These are phyloP conservation scores for Trichosporon asahii DNA, from an alignment of 1,284 basidiomycete genomes.

Conservation along the genomic window DNA sequence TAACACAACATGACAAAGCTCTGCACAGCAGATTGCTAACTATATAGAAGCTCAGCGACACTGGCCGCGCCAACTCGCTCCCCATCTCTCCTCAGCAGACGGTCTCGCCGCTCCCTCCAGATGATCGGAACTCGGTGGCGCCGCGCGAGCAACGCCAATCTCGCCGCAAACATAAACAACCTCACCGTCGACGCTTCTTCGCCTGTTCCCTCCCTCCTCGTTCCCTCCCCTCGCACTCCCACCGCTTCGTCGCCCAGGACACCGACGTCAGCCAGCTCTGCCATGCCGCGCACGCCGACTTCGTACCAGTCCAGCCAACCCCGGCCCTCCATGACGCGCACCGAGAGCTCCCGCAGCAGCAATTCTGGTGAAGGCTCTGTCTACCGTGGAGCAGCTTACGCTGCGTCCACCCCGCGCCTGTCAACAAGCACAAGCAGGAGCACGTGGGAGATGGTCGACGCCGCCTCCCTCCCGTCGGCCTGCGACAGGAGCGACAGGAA, in stretches of 20 bases:
- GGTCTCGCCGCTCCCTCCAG: not conserved
- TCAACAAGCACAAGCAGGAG: not conserved
- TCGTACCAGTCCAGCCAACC: not conserved
- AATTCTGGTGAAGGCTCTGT: not conserved
- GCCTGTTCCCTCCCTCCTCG: not conserved
- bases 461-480: not conserved
- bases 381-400: not conserved
- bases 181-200: not conserved
- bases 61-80: not conserved
- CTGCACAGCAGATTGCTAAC: not conserved
- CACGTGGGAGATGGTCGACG: not conserved
- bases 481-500: not conserved
- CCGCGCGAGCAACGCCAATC: constrained; percentile 1
- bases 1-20: not conserved
- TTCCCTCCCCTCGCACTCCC: not conserved
- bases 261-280: not conserved
- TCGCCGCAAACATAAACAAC: not conserved
- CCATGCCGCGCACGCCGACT: not conserved
- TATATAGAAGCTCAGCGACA: not conserved
- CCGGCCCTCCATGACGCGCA: not conserved
- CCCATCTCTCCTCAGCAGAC: not conserved
- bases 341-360: not conserved
- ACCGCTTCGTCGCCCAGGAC: not conserved
- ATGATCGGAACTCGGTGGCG: constrained; percentile 5
- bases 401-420: not conserved